These are phyloP conservation scores for Clohesyomyces aquaticus DNA, from an alignment of 495 filamentous ascomycete species.

Conservation along the genomic window DNA sequence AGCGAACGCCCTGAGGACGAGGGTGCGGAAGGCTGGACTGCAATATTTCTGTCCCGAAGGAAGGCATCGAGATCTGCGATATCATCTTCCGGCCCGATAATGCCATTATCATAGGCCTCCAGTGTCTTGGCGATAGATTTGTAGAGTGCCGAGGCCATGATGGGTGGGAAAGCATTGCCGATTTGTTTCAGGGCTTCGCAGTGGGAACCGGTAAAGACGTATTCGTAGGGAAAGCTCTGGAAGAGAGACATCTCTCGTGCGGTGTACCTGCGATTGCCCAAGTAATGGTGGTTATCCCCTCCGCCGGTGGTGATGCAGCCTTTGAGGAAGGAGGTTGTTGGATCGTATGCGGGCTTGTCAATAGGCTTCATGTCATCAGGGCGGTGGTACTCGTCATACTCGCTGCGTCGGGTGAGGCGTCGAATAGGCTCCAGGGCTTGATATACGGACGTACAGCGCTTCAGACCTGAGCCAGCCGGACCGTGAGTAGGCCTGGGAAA, in stretches of 20 bases:
- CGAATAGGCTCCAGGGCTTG: constrained; percentile 31
- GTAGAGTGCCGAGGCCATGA: constrained; percentile 63
- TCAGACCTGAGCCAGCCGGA: constrained; percentile 40
- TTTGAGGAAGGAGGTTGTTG: constrained; percentile 32
- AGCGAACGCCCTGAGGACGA: neutral
- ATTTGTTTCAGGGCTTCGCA: constrained; percentile 67
- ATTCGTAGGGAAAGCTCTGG: constrained; percentile 71
- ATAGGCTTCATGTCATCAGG: constrained; percentile 47
- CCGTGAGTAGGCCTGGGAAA: constrained; percentile 73
- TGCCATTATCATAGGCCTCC: constrained; percentile 35
- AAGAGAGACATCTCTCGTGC: constrained; percentile 73
- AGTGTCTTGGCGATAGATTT: constrained; percentile 26
- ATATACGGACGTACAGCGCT: constrained; percentile 13
- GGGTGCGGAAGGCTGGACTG: neutral
- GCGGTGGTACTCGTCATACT: constrained; percentile 21
- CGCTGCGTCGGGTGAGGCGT: neutral
- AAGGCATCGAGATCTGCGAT: constrained; percentile 17
- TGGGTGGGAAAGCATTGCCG: constrained; percentile 84
- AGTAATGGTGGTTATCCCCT: constrained; percentile 69
- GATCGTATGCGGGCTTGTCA: constrained; percentile 54
- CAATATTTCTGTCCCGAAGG: neutral
- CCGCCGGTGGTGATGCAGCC: constrained; percentile 72
- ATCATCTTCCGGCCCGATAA: constrained; percentile 21
- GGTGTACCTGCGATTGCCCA: constrained; percentile 68
- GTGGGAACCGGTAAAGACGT: constrained; percentile 46